Evolutionary conservation across 129 eudicot genomes (phyloP).

Genomic region (Scalesia atractyloides): DNA sequence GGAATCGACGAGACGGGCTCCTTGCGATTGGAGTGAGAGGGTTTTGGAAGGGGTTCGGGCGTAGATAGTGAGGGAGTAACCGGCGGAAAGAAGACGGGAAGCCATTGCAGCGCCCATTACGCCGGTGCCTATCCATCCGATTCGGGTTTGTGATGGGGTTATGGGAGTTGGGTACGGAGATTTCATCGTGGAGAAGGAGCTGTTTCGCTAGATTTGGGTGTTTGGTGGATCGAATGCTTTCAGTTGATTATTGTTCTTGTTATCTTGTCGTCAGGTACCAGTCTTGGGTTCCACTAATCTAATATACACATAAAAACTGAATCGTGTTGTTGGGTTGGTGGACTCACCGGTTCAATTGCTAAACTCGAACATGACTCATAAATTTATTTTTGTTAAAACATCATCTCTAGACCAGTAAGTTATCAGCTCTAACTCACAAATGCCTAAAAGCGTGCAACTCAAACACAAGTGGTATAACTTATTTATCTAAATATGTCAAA

Average conservation of each 20-base stretch:
- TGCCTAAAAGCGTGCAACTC: too few species aligned
- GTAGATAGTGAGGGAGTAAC: constrained; percentile 69
- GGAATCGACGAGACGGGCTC: constrained; percentile 62
- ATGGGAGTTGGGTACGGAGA: constrained; percentile 57
- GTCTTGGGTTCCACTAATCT: background rate
- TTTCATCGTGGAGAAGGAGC: constrained; percentile 28
- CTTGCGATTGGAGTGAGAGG: constrained; percentile 58
- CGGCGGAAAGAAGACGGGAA: constrained; percentile 78
- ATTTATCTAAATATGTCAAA: too few species aligned
- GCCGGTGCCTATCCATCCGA: constrained; percentile 93
- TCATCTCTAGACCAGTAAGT: too few species aligned
- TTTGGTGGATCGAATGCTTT: background rate
- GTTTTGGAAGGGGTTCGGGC: constrained; percentile 87
- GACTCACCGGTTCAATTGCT: too few species aligned
- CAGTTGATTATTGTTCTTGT: background rate
- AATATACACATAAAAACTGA: too few species aligned
- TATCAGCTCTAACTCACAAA: too few species aligned
- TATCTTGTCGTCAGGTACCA: background rate
- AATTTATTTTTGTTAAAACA: too few species aligned
- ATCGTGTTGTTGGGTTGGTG: too few species aligned
- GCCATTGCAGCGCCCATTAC: constrained; percentile 96
- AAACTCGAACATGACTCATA: too few species aligned
- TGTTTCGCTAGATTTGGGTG: background rate
- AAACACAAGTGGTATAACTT: too few species aligned
- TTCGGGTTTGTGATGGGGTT: constrained; percentile 57